Evolutionary conservation across 371 early-diverging fungal species (phyloP), one percentile per base, ranked within the genome.

Genomic region (Enterospora canceri): DNA sequence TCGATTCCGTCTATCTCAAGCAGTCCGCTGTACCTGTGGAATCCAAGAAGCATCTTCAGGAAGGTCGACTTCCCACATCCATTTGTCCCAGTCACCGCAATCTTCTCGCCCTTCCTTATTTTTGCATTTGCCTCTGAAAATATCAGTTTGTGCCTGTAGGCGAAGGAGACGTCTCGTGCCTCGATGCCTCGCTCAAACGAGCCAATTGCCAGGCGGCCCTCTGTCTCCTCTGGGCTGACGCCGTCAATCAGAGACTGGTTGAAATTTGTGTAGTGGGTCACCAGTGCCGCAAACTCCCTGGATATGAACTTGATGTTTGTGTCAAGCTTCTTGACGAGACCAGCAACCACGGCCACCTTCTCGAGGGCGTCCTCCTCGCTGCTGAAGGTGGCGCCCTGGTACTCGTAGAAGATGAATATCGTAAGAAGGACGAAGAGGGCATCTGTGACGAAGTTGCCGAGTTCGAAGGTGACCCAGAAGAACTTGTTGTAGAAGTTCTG

Each of bases 31-130:
- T 72, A 78, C 19, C 60, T 40, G 35, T 74, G 64, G 77, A 91
- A 92, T 40, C 72, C 69, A 24, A 79, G 65, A 28, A 80, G 26
- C 19, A 79, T 71, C 24, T 71, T 72, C 2, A 79, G 31, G 46
- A 82, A 68, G n/a, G 80, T 80, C n/a, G 73, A 73, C 59, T 82
- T 82, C 58, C 80, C 80, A 8, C 50, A 31, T 16, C 82, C 80
- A 61, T 71, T 78, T 47, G 35, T 54, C 48, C 80, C 30, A 89
- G 86, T 82, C 87, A 91, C 35, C 88, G 83, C 30, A 88, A 85
- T n/a, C 58, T 76, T 80, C 28, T 78, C 74, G 1, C 74, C 72
- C 55, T 65, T 62, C 1, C 58, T 40, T 34, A 77, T 65, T 31
- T 3, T 47, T 59, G 67, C 68, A 61, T 60, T 68, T 18, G 77